Evolutionary conservation across 257 asterid genomes (phyloP).

Genomic region (Salvia miltiorrhiza): DNA sequence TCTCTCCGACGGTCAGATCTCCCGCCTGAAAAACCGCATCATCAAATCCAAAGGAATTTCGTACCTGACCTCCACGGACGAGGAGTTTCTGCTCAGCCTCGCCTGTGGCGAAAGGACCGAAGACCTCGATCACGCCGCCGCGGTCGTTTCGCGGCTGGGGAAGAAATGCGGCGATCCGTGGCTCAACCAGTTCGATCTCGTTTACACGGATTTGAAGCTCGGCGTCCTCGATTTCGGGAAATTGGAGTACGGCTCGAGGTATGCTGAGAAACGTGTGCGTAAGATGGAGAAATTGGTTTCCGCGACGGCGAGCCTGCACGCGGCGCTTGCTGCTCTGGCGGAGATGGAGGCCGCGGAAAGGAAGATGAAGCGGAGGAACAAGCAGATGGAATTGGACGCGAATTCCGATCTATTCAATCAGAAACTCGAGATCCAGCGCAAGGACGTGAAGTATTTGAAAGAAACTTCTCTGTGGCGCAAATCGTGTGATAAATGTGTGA

Average conservation of each 20-base stretch:
- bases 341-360: slow-evolving; percentile 53
- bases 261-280: slow-evolving; percentile 35
- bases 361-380: slow-evolving; percentile 41
- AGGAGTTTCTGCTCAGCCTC: slow-evolving; percentile 51
- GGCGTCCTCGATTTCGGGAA: slow-evolving; percentile 48
- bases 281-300: slow-evolving; percentile 59
- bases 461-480: slow-evolving; percentile 59
- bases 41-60: slow-evolving; percentile 51
- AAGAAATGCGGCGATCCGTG: slow-evolving; percentile 52
- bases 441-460: slow-evolving; percentile 43
- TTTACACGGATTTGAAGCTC: slow-evolving; percentile 56
- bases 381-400: slow-evolving; percentile 25
- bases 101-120: slow-evolving; percentile 73
- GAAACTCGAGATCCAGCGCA: slow-evolving; percentile 56
- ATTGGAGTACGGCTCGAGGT: slow-evolving; percentile 47
- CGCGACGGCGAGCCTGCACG: slow-evolving; percentile 46
- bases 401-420: slow-evolving; percentile 34
- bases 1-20: slow-evolving; percentile 45
- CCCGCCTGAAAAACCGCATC: slow-evolving; percentile 28
- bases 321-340: slow-evolving; percentile 44
- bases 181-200: slow-evolving; percentile 50
- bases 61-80: slow-evolving; percentile 60
- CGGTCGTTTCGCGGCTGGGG: slow-evolving; percentile 53
- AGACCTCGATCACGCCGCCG: slow-evolving; percentile 62
- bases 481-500: slow-evolving; percentile 54